Evolutionary conservation across 2,329 filamentous ascomycete species (phyloP).

Genomic region (Paecilomyces niveus): DNA sequence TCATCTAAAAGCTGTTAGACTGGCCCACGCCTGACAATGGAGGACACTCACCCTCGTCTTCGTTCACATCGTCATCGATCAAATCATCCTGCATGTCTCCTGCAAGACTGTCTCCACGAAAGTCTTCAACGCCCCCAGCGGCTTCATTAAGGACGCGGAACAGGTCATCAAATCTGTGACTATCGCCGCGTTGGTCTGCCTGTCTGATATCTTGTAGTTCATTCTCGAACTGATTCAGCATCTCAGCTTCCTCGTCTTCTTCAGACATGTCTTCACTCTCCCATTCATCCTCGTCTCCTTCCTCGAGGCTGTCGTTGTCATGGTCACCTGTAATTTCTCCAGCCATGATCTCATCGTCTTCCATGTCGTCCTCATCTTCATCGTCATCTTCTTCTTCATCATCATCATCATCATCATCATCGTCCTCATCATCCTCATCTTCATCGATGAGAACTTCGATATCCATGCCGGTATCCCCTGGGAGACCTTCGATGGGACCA

Average conservation of each 20-base stretch:
- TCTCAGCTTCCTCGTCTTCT: slow-evolving; percentile 39
- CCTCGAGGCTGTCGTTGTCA: slow-evolving; percentile 43
- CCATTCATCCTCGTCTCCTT: slow-evolving; percentile 44
- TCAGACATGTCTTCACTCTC: slow-evolving; percentile 43
- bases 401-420: slow-evolving; percentile 56
- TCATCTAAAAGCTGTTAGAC: slow-evolving; percentile 39
- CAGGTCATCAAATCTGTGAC: slow-evolving; percentile 38
- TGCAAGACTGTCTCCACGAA: slow-evolving; percentile 40
- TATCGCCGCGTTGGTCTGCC: slow-evolving; percentile 33
- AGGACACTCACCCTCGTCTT: slow-evolving; percentile 45
- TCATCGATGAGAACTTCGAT: slow-evolving; percentile 87
- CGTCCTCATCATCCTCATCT: slow-evolving; percentile 54
- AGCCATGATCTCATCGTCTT: slow-evolving; percentile 45
- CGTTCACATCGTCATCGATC: slow-evolving; percentile 51
- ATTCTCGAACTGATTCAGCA: slow-evolving; percentile 38
- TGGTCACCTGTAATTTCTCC: slow-evolving; percentile 51
- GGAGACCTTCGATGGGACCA: slow-evolving; percentile 61
- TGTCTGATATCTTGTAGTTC: slow-evolving; percentile 35
- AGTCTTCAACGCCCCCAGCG: slow-evolving; percentile 35
- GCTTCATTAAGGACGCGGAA: slow-evolving; percentile 38
- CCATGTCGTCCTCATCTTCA: slow-evolving; percentile 56
- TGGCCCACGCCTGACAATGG: slow-evolving; percentile 11
- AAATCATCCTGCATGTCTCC: slow-evolving; percentile 42
- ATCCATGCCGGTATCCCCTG: slow-evolving; percentile 56
- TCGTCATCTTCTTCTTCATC: slow-evolving; percentile 49